Evolutionary conservation across 192 early-diverging fungal species (phyloP).

Genomic region (Coemansia sp.): DNA sequence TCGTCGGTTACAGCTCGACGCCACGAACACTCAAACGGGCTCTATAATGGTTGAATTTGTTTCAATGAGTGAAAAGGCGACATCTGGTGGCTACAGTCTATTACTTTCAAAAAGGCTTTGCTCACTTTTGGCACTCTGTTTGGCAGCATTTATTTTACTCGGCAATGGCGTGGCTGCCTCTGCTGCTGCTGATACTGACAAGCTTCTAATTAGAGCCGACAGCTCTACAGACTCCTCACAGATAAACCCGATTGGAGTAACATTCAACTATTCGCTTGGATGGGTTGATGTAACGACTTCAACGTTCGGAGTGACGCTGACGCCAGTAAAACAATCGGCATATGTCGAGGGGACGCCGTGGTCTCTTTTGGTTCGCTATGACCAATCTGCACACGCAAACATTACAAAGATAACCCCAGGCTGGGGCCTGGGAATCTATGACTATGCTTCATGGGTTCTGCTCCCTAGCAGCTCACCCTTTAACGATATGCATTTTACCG

Average conservation of each 20-base stretch:
- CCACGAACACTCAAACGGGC: not conserved
- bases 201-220: not conserved
- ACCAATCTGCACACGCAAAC: slow-evolving; percentile 28
- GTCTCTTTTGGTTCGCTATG: slow-evolving; percentile 45
- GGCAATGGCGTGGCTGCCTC: not conserved
- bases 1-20: not conserved
- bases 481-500: slow-evolving; percentile 31
- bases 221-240: not conserved
- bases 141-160: not conserved
- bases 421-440: slow-evolving; percentile 43
- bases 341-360: slow-evolving; percentile 22
- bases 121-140: not conserved
- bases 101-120: not conserved
- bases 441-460: slow-evolving; percentile 45
- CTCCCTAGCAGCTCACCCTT: slow-evolving; percentile 27
- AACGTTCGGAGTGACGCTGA: slow-evolving; percentile 40
- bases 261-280: slow-evolving; percentile 42
- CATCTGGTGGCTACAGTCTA: not conserved
- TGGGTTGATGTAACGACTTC: slow-evolving; percentile 43
- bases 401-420: slow-evolving; percentile 31
- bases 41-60: not conserved
- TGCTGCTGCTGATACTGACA: not conserved
- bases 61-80: not conserved
- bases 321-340: slow-evolving; percentile 18
- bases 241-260: slow-evolving; percentile 34